Evolutionary conservation across 2,329 filamentous ascomycete genomes (phyloP).

Genomic region (Mariannaea sp.): DNA sequence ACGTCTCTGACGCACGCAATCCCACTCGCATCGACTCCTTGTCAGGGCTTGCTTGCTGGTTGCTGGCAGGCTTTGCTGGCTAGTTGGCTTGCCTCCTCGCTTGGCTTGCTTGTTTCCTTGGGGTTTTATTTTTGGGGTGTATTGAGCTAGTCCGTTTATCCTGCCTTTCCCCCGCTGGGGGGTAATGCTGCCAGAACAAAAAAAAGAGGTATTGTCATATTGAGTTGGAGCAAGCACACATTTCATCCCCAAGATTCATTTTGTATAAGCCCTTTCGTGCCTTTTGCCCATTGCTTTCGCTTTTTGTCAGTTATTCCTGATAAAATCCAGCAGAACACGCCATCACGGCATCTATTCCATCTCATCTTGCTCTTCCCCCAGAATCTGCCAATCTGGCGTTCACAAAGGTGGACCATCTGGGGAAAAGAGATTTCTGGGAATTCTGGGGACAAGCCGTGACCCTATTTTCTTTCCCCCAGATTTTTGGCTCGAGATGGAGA

Average conservation of each 20-base stretch:
- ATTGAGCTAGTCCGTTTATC: neutral
- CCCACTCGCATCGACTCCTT: too few species aligned
- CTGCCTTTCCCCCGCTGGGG: constrained; percentile 16
- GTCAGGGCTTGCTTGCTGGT: too few species aligned
- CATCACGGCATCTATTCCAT: constrained; percentile 9
- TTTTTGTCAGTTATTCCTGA: too few species aligned
- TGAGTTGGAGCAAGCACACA: neutral
- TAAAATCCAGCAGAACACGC: neutral
- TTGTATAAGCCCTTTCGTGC: too few species aligned
- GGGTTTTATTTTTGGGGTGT: constrained; percentile 4
- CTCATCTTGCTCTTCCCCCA: constrained; percentile 12
- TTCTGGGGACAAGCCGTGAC: neutral
- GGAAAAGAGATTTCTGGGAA: constrained; percentile 16
- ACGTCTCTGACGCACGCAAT: neutral
- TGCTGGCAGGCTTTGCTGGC: too few species aligned
- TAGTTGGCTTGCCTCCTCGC: too few species aligned
- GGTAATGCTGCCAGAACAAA: too few species aligned
- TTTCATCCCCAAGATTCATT: too few species aligned
- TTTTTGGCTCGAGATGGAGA: constrained; percentile 11
- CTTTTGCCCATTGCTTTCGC: too few species aligned
- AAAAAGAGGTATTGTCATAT: neutral
- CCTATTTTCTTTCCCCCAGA: constrained; percentile 17
- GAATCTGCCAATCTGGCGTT: constrained; percentile 21
- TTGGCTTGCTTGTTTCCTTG: too few species aligned
- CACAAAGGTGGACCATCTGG: constrained; percentile 14